These are phyloP conservation scores for Arabidopsis arenosa DNA, from an alignment of 345 rosid genomes.

Conservation along the genomic window DNA sequence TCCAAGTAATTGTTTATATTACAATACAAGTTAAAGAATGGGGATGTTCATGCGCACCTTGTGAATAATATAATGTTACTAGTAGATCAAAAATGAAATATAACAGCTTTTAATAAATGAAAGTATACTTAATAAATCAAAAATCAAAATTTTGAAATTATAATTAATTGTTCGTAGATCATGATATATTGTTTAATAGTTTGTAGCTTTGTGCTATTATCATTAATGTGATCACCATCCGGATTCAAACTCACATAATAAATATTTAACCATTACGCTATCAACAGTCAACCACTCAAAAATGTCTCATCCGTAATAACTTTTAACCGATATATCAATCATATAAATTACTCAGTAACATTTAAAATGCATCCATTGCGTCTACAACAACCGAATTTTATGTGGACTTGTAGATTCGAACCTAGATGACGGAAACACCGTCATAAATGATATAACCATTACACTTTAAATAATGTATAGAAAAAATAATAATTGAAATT, in stretches of 20 bases:
- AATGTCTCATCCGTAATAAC: background rate
- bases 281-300: background rate
- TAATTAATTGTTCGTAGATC: background rate
- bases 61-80: constrained; percentile 1
- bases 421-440: background rate
- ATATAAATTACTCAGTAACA: no score
- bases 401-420: background rate
- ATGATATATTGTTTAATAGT: background rate
- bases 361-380: background rate
- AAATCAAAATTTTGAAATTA: background rate
- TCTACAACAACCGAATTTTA: background rate
- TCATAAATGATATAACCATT: background rate
- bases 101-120: background rate
- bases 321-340: background rate
- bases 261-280: background rate
- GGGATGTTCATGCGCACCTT: constrained; percentile 11
- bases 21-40: constrained; percentile 21
- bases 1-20: constrained; percentile 22
- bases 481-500: background rate
- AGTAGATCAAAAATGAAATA: background rate
- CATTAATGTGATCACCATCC: background rate
- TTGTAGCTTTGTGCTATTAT: background rate
- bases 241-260: background rate
- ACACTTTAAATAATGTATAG: background rate
- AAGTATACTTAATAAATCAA: background rate